Percentiles rank a stretch among this genome's conserved stretches.
Evolutionary conservation across 306 rosid genomes (phyloP).

Genomic region (barrel medic (Medicago truncatula)): MtrunA17r5.0-ANR NC_053045.1:8820501-8821000

Average conservation of each 20-base stretch:
- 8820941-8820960: background rate
- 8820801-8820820: background rate
- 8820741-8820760: background rate
- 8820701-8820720: background rate
- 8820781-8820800: background rate
- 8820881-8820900: background rate
- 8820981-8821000: background rate
- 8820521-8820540: background rate
- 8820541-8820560: background rate
- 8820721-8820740: background rate
- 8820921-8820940: background rate
- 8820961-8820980: background rate
- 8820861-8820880: background rate
- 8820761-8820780: background rate
- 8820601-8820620: background rate
- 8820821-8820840: background rate
- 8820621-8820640: background rate
- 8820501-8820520: slow-evolving; percentile 20
- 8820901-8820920: background rate
- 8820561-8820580: background rate
- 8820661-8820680: background rate
- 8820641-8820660: background rate
- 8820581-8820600: no score
- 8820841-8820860: background rate
- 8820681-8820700: background rate